A percentile compares a stretch with the other conserved stretches of the same genome.
phyloP scores from a whole-genome alignment of 2,329 filamentous ascomycete species.

The Huntiella omanensis region DNA sequence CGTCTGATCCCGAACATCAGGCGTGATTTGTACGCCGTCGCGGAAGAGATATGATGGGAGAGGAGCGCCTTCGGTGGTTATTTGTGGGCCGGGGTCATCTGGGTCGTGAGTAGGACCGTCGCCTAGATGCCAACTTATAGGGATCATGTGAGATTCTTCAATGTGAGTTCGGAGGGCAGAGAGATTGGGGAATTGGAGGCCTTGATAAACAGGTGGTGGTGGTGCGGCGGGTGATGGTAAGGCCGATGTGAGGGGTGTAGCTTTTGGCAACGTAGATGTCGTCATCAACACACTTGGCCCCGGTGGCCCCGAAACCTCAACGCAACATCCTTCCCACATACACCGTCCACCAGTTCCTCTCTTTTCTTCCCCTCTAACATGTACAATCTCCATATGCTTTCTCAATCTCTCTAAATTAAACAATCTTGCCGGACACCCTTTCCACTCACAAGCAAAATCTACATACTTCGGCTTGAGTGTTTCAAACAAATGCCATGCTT shows the following conservation, averaged over 20 bases:
- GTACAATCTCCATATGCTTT: constrained; percentile 32
- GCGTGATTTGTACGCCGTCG: constrained; percentile 37
- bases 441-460: constrained; percentile 42
- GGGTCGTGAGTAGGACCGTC: constrained; percentile 27
- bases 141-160: constrained; percentile 32
- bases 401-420: constrained; percentile 42
- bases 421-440: constrained; percentile 37
- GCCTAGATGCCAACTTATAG: constrained; percentile 37
- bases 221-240: background rate
- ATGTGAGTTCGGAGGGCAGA: constrained; percentile 30
- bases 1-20: constrained; percentile 32
- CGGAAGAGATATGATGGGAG: constrained; percentile 34
- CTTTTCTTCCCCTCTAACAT: constrained; percentile 18
- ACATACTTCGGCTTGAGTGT: constrained; percentile 25
- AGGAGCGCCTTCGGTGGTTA: constrained; percentile 12
- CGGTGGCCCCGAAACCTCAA: no score
- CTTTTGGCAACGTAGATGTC: no score
- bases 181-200: constrained; percentile 10
- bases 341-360: constrained; percentile 13
- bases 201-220: background rate
- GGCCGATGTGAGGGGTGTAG: no score
- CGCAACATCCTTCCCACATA: constrained; percentile 18
- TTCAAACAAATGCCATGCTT: constrained; percentile 20
- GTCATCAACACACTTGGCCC: no score
- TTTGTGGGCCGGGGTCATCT: constrained; percentile 9